phyloP scores from a whole-genome alignment of 208 protist species.

The Acanthamoeba polyphaga region DNA sequence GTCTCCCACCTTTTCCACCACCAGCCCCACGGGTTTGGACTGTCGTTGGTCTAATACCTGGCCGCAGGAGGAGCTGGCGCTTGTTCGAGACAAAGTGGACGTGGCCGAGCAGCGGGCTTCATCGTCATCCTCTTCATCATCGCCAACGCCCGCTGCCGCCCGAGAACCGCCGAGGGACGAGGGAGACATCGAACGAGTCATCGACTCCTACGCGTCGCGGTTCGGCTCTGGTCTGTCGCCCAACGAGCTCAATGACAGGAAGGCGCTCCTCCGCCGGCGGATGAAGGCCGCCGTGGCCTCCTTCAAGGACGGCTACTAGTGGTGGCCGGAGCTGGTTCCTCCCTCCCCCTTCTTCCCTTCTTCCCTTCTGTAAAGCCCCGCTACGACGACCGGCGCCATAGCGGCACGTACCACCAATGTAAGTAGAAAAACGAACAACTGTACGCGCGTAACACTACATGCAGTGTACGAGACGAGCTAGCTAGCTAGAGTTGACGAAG shows the following conservation, averaged over 20 bases:
- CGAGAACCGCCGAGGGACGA: neutral
- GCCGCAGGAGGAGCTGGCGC: neutral
- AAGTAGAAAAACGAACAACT: neutral
- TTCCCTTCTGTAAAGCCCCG: neutral
- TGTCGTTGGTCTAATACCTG: neutral
- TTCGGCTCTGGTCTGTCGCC: neutral
- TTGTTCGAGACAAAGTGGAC: neutral
- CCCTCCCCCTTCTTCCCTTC: no score
- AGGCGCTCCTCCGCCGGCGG: neutral
- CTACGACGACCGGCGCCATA: neutral
- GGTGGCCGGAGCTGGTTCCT: neutral
- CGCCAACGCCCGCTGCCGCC: neutral
- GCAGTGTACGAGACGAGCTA: no score
- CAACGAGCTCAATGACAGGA: neutral
- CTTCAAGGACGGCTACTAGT: slow-evolving; percentile 15
- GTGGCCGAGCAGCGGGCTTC: neutral
- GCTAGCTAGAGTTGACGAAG: no score
- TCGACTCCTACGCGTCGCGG: neutral
- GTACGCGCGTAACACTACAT: no score
- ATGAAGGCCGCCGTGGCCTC: slow-evolving; percentile 15
- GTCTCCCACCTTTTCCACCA: no score
- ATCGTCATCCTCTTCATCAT: neutral
- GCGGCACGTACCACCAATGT: neutral
- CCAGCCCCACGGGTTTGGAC: no score
- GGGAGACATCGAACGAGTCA: neutral